phyloP scores from a whole-genome alignment of 108 stramenopile species.

The Nitzschia sp. region DNA sequence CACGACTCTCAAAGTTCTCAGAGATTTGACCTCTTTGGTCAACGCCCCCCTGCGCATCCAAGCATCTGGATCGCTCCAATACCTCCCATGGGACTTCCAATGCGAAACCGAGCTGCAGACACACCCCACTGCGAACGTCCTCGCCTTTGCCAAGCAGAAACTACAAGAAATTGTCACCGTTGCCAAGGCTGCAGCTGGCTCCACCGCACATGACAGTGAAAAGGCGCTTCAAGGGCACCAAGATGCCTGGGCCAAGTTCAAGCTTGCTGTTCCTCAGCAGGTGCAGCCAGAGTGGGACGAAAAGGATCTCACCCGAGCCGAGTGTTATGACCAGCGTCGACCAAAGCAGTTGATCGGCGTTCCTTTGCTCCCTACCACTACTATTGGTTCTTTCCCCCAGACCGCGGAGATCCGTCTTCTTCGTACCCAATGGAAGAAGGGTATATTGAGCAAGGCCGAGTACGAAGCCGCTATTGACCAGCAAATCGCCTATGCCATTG shows the following conservation, averaged over 20 bases:
- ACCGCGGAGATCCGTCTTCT: constrained; percentile 55
- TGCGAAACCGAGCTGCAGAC: constrained; percentile 36
- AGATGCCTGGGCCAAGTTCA: constrained; percentile 25
- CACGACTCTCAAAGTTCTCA: no score
- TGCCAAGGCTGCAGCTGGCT: constrained; percentile 12
- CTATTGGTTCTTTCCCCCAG: constrained; percentile 76
- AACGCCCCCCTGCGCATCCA: constrained; percentile 29
- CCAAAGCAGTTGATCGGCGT: constrained; percentile 41
- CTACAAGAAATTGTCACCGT: constrained; percentile 45
- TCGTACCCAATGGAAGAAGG: constrained; percentile 42
- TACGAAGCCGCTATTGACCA: constrained; percentile 58
- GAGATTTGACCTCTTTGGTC: constrained; percentile 10
- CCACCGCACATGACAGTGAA: constrained; percentile 20
- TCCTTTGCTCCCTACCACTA: constrained; percentile 68
- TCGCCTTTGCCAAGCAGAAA: constrained; percentile 63
- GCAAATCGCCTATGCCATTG: constrained; percentile 61
- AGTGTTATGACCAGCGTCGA: constrained; percentile 42
- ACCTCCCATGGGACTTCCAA: constrained; percentile 46
- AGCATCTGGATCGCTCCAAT: constrained; percentile 51
- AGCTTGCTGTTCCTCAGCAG: background rate
- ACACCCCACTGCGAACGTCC: constrained; percentile 37
- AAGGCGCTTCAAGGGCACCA: background rate
- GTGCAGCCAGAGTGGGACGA: background rate
- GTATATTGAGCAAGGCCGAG: constrained; percentile 32
- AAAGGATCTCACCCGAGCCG: constrained; percentile 42